These are phyloP conservation scores for Boletus semigastroideus DNA, from an alignment of 1,284 basidiomycete genomes.

Conservation along the genomic window DNA sequence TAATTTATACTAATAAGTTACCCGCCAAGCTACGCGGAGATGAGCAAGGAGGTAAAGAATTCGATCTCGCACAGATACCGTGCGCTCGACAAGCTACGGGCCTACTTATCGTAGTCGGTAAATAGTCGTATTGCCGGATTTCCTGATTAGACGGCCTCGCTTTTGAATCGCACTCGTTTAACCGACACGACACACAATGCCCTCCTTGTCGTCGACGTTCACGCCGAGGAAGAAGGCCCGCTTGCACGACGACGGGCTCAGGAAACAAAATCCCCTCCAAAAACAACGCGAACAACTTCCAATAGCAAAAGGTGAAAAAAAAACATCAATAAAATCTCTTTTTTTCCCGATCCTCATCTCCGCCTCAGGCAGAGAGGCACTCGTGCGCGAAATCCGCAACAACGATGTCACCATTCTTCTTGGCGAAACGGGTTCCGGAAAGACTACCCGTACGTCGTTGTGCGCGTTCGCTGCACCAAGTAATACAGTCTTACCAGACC, in stretches of 20 bases:
- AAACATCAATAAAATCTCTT: not conserved
- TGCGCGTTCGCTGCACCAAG: not conserved
- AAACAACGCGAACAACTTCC: constrained; percentile 71
- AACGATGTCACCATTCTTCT: constrained; percentile 91
- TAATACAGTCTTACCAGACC: constrained; percentile 17
- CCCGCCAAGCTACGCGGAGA: constrained; percentile 86
- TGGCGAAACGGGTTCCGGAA: constrained; percentile 97
- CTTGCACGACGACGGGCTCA: constrained; percentile 16
- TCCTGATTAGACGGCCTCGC: constrained; percentile 2
- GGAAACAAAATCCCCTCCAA: constrained; percentile 40
- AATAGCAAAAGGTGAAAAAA: constrained; percentile 66
- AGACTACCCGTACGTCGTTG: constrained; percentile 82
- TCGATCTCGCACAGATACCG: constrained; percentile 87
- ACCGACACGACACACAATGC: constrained; percentile 16
- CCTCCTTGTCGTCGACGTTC: constrained; percentile 3
- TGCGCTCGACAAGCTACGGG: constrained; percentile 79
- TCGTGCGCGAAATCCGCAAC: constrained; percentile 70
- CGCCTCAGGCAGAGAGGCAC: constrained; percentile 64
- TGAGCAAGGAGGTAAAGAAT: constrained; percentile 85
- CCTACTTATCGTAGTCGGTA: constrained; percentile 49
- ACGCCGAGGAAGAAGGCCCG: constrained; percentile 30
- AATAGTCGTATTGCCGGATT: constrained; percentile 16
- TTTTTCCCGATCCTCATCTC: not conserved
- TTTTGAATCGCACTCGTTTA: no score
- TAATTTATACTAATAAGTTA: constrained; percentile 2